A percentile compares a stretch with the other conserved stretches of the same genome.
Conservation (phyloP, 2,329 filamentous ascomycete genomes). For the Nigrospora sphaerica region DNA sequence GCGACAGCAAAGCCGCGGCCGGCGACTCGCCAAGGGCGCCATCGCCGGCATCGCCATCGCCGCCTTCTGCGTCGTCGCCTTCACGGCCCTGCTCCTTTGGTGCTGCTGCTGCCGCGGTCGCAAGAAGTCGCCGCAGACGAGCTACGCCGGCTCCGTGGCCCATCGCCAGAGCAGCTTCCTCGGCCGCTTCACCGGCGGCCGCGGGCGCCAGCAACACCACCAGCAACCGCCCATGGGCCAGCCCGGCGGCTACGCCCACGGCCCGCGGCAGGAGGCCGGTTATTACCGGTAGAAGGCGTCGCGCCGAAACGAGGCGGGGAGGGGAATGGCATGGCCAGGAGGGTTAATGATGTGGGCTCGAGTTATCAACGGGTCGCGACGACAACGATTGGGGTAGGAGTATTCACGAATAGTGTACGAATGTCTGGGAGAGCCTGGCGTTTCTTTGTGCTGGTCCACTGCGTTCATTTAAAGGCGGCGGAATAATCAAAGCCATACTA, state of each 20-base stretch:
- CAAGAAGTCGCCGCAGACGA: background rate
- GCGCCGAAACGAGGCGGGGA: no score
- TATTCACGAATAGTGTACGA: no score
- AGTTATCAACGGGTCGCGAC: no score
- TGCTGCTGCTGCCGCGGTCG: background rate
- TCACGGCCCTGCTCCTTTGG: background rate
- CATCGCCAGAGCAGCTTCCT: background rate
- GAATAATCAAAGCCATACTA: no score
- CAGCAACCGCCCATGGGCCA: background rate
- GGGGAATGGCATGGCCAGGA: no score
- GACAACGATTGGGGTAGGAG: no score
- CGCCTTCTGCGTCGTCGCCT: background rate
- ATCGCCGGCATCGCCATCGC: conserved; percentile 1
- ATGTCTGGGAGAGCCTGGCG: no score
- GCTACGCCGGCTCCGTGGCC: background rate
- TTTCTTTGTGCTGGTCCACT: no score
- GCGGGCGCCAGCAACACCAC: background rate
- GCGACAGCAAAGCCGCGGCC: background rate
- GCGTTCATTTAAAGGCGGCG: no score
- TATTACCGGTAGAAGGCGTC: background rate
- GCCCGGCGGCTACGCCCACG: background rate
- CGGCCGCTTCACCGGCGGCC: background rate
- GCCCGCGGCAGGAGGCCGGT: background rate
- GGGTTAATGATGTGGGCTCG: no score
- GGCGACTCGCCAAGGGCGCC: background rate